Evolutionary conservation across 805 yeast genomes (phyloP), one percentile per base, ranked within the genome.

Genomic region (Candida sanyiensis): DNA sequence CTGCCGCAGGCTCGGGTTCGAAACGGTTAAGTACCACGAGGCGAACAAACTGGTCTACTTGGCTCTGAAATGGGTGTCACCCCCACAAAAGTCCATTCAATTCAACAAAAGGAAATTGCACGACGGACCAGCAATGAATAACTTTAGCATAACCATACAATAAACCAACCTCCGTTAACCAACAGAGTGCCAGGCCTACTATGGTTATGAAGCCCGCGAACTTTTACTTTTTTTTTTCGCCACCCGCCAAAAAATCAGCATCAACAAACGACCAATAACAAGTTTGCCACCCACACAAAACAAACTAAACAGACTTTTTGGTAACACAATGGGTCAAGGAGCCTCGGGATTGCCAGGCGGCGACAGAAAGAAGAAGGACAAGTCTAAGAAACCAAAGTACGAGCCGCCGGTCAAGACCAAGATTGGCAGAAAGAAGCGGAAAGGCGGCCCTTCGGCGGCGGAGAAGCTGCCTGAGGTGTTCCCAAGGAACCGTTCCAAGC

Each of bases 401-500:
- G 98, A 93, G 64, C 97, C 98, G 25, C 98, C 98, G 12, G 97
- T 90, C 45, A 94, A 90, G 64, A 82, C 96, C 6, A 80, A 89
- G 49, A 83, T 87, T 55, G 96, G 96, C 41, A 83, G 86, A 62
- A 89, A 87, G 74, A 84, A 85, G 69, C 80, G 93, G 71, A 87
- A 82, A 70, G 75, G 76, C 35, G 96, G 96, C 7, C 95, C 93
- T 38, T 85, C 86, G 39, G 83, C 94, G 19, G 86, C 80, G 30
- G 77, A 75, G 46, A 87, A 82, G 57, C 73, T 93, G 46, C 98
- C 98, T 5, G 72, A 74, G 34, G 94, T 93, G 27, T 75, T 80
- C 55, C 98, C 98, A 37, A 84, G 80, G 53, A 93, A 96, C 23
- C 80, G 98, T 58, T 93, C 97, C 58, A 87, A 87, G 61, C 72